Percentiles rank a stretch among this genome's conserved stretches.
Conservation (phyloP, 306 rosid genomes). For the Rosa lucieae region DNA sequence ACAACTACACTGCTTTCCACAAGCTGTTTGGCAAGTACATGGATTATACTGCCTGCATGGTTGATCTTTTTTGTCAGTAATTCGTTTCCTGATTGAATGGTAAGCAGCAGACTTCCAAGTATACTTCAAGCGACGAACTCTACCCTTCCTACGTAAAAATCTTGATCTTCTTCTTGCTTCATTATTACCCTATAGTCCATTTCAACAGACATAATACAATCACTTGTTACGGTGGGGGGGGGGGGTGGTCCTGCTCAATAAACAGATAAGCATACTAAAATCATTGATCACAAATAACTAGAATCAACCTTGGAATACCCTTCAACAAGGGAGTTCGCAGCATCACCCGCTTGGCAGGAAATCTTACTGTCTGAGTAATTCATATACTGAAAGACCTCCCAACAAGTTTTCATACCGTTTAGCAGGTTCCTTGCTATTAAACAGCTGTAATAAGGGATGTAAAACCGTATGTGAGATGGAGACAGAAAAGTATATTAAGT, state of each 20-base stretch:
- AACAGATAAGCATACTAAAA: conserved; percentile 18
- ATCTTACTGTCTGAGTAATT: conserved; percentile 76
- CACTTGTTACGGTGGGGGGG: conserved; percentile 24
- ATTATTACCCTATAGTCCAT: conserved; percentile 72
- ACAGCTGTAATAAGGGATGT: conserved; percentile 61
- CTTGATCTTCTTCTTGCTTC: conserved; percentile 93
- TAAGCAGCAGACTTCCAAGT: conserved; percentile 98
- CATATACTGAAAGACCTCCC: conserved; percentile 92
- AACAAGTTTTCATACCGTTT: conserved; percentile 85
- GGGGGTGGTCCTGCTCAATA: conserved; percentile 15
- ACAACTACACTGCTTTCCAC: conserved; percentile 97
- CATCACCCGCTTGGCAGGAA: conserved; percentile 78
- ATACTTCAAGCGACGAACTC: conserved; percentile 97
- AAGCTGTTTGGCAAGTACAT: conserved; percentile 89
- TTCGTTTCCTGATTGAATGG: conserved; percentile 94
- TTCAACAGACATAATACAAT: conserved; percentile 24
- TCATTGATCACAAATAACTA: conserved; percentile 24
- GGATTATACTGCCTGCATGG: conserved; percentile 99
- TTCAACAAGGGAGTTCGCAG: conserved; percentile 71
- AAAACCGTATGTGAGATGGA: conserved; percentile 23
- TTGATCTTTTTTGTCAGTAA: conserved; percentile 94
- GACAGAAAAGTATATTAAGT: not conserved
- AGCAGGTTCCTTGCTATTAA: conserved; percentile 88
- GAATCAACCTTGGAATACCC: conserved; percentile 84
- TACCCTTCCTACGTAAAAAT: conserved; percentile 92